Conservation (phyloP, 306 rosid genomes). For the Prunus mume region DNA sequence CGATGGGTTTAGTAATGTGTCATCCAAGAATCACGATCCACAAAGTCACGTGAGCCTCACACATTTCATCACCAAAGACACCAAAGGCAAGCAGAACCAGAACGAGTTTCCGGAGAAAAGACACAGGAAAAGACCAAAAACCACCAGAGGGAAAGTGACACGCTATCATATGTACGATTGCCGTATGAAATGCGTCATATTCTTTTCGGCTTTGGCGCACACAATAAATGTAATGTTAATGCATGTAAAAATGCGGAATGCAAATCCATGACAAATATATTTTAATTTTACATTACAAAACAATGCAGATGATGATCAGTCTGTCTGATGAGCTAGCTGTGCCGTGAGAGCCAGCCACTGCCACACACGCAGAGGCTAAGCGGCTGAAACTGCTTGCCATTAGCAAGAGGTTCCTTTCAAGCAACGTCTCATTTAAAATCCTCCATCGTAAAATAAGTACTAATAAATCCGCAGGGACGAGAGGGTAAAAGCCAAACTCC, state of each 20-base stretch:
- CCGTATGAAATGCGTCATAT: slow-evolving; percentile 52
- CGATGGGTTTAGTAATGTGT: background rate
- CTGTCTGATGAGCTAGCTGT: no score
- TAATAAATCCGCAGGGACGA: background rate
- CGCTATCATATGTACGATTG: slow-evolving; percentile 34
- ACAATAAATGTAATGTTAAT: background rate
- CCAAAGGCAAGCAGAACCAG: background rate
- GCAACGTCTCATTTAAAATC: slow-evolving; percentile 40
- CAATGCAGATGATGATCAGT: background rate
- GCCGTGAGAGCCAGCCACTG: background rate
- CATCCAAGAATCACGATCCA: background rate
- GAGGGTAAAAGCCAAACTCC: background rate
- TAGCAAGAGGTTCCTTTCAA: slow-evolving; percentile 45
- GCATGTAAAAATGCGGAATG: background rate
- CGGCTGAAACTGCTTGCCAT: slow-evolving; percentile 10
- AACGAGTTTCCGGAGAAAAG: background rate
- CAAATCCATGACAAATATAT: background rate
- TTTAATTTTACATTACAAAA: background rate
- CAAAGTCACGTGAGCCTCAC: slow-evolving; percentile 1
- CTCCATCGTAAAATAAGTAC: background rate
- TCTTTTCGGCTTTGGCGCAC: slow-evolving; percentile 19
- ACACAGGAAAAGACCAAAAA: background rate
- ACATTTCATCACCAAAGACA: background rate
- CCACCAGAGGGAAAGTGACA: slow-evolving; percentile 12
- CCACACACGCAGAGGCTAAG: slow-evolving; percentile 20